These are phyloP conservation scores for Hemileccinum rubropunctum DNA, from an alignment of 768 basidiomycete genomes.

Conservation along the genomic window DNA sequence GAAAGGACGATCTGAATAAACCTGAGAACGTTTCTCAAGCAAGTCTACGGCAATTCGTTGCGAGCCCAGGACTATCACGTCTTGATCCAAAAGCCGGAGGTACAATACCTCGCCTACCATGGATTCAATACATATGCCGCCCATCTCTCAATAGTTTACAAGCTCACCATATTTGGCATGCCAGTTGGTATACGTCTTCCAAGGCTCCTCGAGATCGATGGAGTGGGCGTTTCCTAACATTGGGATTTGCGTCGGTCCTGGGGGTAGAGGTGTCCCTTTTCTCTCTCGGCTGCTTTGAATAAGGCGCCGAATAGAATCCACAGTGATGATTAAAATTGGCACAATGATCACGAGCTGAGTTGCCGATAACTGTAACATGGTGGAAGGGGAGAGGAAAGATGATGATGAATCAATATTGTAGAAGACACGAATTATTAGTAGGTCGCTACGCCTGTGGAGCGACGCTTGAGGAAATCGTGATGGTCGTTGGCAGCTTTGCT, in stretches of 20 bases:
- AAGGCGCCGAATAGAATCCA: neutral
- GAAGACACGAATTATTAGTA: constrained; percentile 3
- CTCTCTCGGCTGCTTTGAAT: neutral
- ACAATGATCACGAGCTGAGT: neutral
- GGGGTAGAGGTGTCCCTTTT: constrained; percentile 3
- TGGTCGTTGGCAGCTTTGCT: too few species aligned
- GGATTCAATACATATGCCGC: neutral
- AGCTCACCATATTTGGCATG: constrained; percentile 6
- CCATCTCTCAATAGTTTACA: neutral
- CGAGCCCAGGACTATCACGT: constrained; percentile 43
- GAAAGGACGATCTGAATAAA: constrained; percentile 49
- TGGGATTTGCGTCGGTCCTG: constrained; percentile 4
- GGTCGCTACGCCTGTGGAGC: too few species aligned
- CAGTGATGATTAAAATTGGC: neutral
- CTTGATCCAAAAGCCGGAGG: constrained; percentile 44
- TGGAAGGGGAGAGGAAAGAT: too few species aligned
- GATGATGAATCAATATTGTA: neutral
- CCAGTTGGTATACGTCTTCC: constrained; percentile 9
- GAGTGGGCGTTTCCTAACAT: constrained; percentile 1
- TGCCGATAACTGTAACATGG: neutral
- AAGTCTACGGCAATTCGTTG: constrained; percentile 41
- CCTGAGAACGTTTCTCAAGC: constrained; percentile 42
- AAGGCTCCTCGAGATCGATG: constrained; percentile 1
- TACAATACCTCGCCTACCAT: constrained; percentile 41
- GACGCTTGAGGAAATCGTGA: too few species aligned